These are phyloP conservation scores for Phytophthora cryptogea DNA, from an alignment of 352 stramenopile genomes.

Conservation along the genomic window DNA sequence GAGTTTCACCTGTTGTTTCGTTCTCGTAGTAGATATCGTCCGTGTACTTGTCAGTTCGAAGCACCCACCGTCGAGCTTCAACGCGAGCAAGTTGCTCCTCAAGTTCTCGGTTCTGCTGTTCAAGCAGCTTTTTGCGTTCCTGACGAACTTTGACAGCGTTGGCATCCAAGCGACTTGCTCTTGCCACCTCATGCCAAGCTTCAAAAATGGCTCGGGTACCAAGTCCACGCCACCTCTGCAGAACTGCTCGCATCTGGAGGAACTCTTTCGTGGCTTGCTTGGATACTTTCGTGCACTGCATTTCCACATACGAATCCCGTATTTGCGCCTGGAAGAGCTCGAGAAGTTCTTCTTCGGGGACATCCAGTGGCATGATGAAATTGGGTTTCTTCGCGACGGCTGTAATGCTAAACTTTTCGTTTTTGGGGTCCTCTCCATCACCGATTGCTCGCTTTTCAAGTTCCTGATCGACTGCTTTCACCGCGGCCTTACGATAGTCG, in stretches of 20 bases:
- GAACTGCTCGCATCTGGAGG: conserved; percentile 59
- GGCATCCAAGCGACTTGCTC: conserved; percentile 38
- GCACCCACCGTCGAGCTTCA: conserved; percentile 55
- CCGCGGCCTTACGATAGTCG: conserved; percentile 50
- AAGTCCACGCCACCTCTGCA: conserved; percentile 60
- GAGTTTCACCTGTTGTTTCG: conserved; percentile 47
- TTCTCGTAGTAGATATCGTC: conserved; percentile 74
- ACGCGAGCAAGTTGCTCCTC: conserved; percentile 51
- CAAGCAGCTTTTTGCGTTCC: conserved; percentile 46
- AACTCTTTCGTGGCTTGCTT: conserved; percentile 61
- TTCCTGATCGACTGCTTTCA: conserved; percentile 36
- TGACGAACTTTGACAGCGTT: conserved; percentile 34
- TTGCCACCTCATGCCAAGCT: conserved; percentile 60
- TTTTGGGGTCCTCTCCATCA: conserved; percentile 3
- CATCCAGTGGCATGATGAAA: conserved; percentile 29
- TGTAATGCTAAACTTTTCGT: not conserved
- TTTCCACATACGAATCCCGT: conserved; percentile 51
- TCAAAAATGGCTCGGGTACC: conserved; percentile 60
- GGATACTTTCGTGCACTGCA: conserved; percentile 49
- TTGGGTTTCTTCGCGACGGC: conserved; percentile 17
- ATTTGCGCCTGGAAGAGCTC: conserved; percentile 51
- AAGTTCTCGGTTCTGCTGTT: conserved; percentile 53
- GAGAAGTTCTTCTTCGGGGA: conserved; percentile 49
- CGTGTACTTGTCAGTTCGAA: conserved; percentile 66
- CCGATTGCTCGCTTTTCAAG: conserved; percentile 38